A percentile compares a stretch with the other conserved stretches of the same genome.
Evolutionary conservation across 1,139 yeast genomes (phyloP).

Genomic region (Saccharomyces pastorianus): DNA sequence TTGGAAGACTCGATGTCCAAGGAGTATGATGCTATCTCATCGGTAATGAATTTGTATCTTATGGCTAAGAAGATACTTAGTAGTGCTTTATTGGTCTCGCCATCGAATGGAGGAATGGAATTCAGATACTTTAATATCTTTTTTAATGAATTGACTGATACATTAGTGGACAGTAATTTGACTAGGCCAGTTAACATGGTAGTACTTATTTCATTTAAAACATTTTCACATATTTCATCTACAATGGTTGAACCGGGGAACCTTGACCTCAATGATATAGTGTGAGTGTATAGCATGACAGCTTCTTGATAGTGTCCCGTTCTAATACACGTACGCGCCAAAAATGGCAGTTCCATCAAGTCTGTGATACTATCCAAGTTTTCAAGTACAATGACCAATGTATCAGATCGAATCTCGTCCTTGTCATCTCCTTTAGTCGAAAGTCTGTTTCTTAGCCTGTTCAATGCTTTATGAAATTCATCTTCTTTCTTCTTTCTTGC

Average conservation of each 20-base stretch:
- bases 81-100: slow-evolving; percentile 26
- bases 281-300: slow-evolving; percentile 44
- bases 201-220: slow-evolving; percentile 47
- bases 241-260: slow-evolving; percentile 59
- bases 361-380: slow-evolving; percentile 70
- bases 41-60: slow-evolving; percentile 51
- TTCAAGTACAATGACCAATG: slow-evolving; percentile 41
- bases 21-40: slow-evolving; percentile 46
- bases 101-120: slow-evolving; percentile 47
- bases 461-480: slow-evolving; percentile 30
- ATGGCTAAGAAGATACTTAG: slow-evolving; percentile 44
- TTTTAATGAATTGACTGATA: slow-evolving; percentile 67
- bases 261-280: slow-evolving; percentile 56
- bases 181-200: slow-evolving; percentile 62
- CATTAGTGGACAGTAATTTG: slow-evolving; percentile 60
- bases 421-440: slow-evolving; percentile 9
- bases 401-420: slow-evolving; percentile 15
- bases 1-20: slow-evolving; percentile 38
- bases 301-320: slow-evolving; percentile 89
- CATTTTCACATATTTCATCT: slow-evolving; percentile 45
- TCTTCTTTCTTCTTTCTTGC: slow-evolving; percentile 19
- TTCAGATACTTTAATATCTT: slow-evolving; percentile 72
- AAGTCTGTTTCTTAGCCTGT: slow-evolving; percentile 22
- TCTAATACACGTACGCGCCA: slow-evolving; percentile 73
- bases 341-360: slow-evolving; percentile 71